A percentile compares a stretch with the other conserved stretches of the same genome.
Conservation (phyloP, 1,284 basidiomycete genomes). For the Rhodofomes roseus region DNA sequence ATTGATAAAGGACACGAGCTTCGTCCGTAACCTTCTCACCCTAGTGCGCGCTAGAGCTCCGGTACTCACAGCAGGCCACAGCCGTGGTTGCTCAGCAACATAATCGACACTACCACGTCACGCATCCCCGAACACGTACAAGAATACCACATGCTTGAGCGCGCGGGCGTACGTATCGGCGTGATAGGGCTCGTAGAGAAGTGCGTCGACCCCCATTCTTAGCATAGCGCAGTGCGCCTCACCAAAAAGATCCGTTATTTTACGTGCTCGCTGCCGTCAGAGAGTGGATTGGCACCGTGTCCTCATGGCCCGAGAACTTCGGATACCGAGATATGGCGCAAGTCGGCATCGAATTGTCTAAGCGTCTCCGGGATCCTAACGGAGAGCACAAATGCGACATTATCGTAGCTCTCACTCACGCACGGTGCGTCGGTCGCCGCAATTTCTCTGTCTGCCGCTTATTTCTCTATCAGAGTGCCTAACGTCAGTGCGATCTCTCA, state of each 20-base stretch:
- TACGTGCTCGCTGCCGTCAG: constrained; percentile 34
- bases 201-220: constrained; percentile 35
- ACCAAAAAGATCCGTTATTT: too few species aligned
- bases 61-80: constrained; percentile 22
- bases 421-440: constrained; percentile 38
- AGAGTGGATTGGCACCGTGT: constrained; percentile 85
- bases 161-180: constrained; percentile 68
- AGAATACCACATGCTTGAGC: constrained; percentile 62
- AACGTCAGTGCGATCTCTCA: constrained; percentile 17
- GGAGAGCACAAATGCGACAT: constrained; percentile 72
- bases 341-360: constrained; percentile 62
- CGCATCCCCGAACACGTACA: constrained; percentile 52
- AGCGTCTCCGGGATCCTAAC: constrained; percentile 65
- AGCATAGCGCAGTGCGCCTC: too few species aligned
- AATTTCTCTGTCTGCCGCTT: too few species aligned
- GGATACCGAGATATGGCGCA: constrained; percentile 67
- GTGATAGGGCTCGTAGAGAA: constrained; percentile 83
- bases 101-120: constrained; percentile 61
- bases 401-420: constrained; percentile 82
- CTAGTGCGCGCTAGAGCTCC: not conserved
- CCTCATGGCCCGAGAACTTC: constrained; percentile 78
- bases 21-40: constrained; percentile 42
- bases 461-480: constrained; percentile 29
- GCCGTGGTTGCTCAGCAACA: constrained; percentile 79
- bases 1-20: constrained; percentile 66